phyloP scores from a whole-genome alignment of 2,329 filamentous ascomycete species.

The Chaetomium olivaceum region DNA sequence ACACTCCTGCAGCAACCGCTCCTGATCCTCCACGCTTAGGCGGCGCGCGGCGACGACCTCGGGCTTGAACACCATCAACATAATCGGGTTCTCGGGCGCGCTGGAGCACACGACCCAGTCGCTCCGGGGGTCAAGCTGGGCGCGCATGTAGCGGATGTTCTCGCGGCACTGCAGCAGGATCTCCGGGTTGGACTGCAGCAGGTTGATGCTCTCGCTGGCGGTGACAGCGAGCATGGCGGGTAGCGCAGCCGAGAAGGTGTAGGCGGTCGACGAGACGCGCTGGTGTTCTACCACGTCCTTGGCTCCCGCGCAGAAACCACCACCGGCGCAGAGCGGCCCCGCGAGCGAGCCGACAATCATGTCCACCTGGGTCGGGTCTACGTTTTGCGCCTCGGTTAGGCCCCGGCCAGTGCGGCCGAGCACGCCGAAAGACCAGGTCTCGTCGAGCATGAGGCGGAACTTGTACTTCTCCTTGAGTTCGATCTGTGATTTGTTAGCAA shows the following conservation, averaged over 20 bases:
- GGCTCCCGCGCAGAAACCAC: constrained; percentile 91
- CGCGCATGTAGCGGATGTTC: constrained; percentile 80
- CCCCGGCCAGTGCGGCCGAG: constrained; percentile 88
- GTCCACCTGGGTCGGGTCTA: constrained; percentile 88
- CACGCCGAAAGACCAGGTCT: constrained; percentile 96
- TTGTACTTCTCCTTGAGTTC: constrained; percentile 96
- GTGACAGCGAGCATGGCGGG: constrained; percentile 95
- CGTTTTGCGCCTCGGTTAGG: constrained; percentile 93
- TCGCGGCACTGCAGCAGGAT: constrained; percentile 77
- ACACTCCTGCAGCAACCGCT: constrained; percentile 80
- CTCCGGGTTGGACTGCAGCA: constrained; percentile 85
- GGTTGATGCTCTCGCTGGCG: constrained; percentile 82
- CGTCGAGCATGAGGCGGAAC: constrained; percentile 95
- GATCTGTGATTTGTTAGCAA: constrained; percentile 54
- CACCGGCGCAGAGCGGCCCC: constrained; percentile 85
- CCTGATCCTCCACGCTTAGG: constrained; percentile 73
- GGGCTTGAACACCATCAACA: constrained; percentile 80
- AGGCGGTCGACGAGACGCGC: constrained; percentile 86
- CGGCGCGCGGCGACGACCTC: constrained; percentile 74
- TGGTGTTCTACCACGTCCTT: constrained; percentile 95
- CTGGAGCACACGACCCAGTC: constrained; percentile 90
- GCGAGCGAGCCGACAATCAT: constrained; percentile 96
- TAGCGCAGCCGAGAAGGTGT: constrained; percentile 93
- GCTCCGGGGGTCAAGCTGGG: constrained; percentile 86
- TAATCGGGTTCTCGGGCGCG: constrained; percentile 78